Conservation (phyloP, 116 monocot genomes). For the Papilionanthe hybrid region DNA sequence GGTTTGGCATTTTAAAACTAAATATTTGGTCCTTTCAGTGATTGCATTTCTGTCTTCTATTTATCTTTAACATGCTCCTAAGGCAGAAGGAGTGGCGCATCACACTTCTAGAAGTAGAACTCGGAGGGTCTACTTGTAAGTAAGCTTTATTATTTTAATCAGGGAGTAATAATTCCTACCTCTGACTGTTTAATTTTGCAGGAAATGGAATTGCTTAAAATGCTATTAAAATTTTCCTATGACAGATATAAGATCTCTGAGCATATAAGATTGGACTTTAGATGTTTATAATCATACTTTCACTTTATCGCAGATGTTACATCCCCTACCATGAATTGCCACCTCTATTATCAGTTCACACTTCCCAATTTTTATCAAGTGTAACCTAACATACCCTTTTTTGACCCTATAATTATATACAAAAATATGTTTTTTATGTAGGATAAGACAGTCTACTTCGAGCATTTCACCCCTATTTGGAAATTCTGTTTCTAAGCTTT, state of each 20-base stretch:
- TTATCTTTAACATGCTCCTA: background rate
- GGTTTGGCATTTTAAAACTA: background rate
- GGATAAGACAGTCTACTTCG: conserved; percentile 68
- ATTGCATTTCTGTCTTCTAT: background rate
- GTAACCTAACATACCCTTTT: background rate
- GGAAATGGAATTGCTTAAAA: background rate
- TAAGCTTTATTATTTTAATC: background rate
- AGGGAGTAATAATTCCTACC: background rate
- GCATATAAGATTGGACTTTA: background rate
- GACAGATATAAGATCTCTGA: background rate
- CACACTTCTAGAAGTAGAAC: background rate
- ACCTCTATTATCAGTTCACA: background rate
- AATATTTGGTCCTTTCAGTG: background rate
- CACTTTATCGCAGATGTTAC: background rate
- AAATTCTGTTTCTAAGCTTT: conserved; percentile 57
- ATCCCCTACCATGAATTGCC: background rate
- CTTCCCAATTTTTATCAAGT: background rate
- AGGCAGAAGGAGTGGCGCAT: background rate
- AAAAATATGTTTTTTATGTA: conserved; percentile 8
- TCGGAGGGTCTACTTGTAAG: background rate
- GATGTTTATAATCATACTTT: background rate
- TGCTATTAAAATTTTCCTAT: background rate
- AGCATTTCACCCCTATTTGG: conserved; percentile 51
- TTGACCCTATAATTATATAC: background rate
- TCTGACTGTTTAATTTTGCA: background rate